A percentile compares a stretch with the other conserved stretches of the same genome.
Evolutionary conservation across 345 rosid genomes (phyloP).

Genomic region (Populus deltoides): DNA sequence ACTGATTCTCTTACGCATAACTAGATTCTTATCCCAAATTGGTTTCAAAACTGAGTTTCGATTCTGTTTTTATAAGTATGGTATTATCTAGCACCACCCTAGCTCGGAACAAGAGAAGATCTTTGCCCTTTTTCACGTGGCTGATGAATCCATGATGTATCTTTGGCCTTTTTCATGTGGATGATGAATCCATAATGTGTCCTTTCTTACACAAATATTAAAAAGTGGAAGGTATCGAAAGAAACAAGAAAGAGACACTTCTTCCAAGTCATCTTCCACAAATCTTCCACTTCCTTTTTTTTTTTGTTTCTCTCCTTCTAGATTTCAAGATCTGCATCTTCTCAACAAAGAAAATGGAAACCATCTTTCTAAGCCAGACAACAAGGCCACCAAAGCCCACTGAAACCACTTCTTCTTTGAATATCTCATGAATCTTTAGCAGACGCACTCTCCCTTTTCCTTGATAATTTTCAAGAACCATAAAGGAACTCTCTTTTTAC

Average conservation of each 20-base stretch:
- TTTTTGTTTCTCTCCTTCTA: background rate
- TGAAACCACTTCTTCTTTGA: constrained; percentile 12
- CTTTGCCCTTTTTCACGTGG: background rate
- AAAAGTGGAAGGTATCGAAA: background rate
- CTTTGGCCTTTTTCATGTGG: background rate
- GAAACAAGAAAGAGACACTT: background rate
- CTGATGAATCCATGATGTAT: background rate
- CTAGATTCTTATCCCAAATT: no score
- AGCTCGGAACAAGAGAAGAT: constrained; percentile 1
- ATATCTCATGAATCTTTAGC: constrained; percentile 36
- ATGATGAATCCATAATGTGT: background rate
- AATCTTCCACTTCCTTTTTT: background rate
- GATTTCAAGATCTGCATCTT: background rate
- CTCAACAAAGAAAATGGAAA: background rate
- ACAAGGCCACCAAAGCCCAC: background rate
- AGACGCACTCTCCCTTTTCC: background rate
- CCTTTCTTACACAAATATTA: background rate
- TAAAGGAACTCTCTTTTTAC: background rate
- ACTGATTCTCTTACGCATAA: no score
- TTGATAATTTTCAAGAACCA: background rate
- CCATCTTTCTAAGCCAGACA: background rate
- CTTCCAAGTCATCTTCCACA: constrained; percentile 20
- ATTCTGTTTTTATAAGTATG: no score
- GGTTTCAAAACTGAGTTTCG: no score
- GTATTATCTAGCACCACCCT: no score